phyloP scores from a whole-genome alignment of 192 early-diverging fungal species.

The Podila horticola region DNA sequence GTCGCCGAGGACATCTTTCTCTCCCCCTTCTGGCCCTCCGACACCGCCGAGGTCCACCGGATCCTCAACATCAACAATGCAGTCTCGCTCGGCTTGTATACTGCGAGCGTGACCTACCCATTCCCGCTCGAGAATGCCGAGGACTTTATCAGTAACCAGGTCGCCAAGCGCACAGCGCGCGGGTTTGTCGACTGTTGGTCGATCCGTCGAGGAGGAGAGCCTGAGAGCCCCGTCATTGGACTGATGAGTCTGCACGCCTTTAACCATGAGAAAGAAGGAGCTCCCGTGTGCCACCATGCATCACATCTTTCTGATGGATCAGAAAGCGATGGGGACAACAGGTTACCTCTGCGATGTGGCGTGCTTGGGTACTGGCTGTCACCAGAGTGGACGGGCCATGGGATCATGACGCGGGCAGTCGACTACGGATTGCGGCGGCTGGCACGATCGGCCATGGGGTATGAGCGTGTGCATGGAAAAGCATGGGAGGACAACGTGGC shows the following conservation, averaged over 20 bases:
- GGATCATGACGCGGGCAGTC: slow-evolving; percentile 3
- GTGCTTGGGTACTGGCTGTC: slow-evolving; percentile 16
- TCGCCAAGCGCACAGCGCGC: not conserved
- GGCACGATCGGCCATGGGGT: not conserved
- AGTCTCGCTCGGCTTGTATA: not conserved
- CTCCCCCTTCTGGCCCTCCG: not conserved
- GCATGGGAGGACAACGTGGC: slow-evolving; percentile 5
- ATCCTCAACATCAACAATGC: not conserved
- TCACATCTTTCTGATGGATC: too few relatives aligned
- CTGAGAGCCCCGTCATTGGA: slow-evolving; percentile 26
- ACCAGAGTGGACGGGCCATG: not conserved
- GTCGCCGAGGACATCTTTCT: not conserved
- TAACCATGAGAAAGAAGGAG: slow-evolving; percentile 10
- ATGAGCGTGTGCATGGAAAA: slow-evolving; percentile 10
- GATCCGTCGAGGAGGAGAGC: not conserved
- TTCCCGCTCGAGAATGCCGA: not conserved
- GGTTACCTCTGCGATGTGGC: not conserved
- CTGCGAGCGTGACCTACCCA: not conserved
- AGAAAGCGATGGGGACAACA: not conserved
- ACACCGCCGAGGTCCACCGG: not conserved
- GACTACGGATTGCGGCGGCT: not conserved
- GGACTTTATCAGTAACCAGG: not conserved
- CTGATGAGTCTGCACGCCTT: slow-evolving; percentile 12
- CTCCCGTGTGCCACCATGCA: not conserved
- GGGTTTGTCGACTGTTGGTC: slow-evolving; percentile 13